Base-by-base conservation (phyloP, 805 yeast species). In the Hemisphaericaspora nanyangensis region DNA sequence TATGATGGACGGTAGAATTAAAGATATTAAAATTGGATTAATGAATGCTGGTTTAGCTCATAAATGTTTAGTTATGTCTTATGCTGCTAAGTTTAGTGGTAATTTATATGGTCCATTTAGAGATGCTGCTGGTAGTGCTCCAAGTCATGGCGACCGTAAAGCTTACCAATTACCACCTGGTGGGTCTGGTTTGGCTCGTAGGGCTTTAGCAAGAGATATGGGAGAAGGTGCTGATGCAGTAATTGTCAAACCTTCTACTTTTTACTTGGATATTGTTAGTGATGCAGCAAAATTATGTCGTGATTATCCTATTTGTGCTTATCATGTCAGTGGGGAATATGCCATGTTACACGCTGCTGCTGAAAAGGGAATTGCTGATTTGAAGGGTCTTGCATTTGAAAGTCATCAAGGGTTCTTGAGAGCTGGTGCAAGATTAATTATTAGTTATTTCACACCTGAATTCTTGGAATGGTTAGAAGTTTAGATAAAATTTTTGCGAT, bases 291-390 rank as follows among this genome's bases (percentile, higher is more conserved):
- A 77, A 52, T 72, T 90, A 38, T 86, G 95, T 55, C 62, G 68
- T 37, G 93, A 93, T 58, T 78, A 85, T 51, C 99, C 99, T 19
- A 69, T 93, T 38, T 88, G 96, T 54, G 90, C 95, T 19, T 93
- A 93, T 64, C 99, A 93, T 62, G 99, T 93, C 17, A 80, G 91
- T 58, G 99, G 99, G 29, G 99, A 93, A 65, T 93, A 77, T 56
- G 97, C 98, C 24, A 93, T 93, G 99, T 64, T 93, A 47, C 95
- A 90, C 57, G 99, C 99, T 6, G 98, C 96, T 38, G 97, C 97
- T 22, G 97, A 89, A 55, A 89, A 89, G 72, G 95, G 95, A 28
- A 76, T 90, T 44, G 85, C 83, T 44, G 97, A 91, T 60, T 74
- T 93, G 62, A 83, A 86, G 63, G 79, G 42, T 63, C 80, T 73